Base-by-base conservation (phyloP, 208 protist species). In the Wallacemonas collosoma region DNA sequence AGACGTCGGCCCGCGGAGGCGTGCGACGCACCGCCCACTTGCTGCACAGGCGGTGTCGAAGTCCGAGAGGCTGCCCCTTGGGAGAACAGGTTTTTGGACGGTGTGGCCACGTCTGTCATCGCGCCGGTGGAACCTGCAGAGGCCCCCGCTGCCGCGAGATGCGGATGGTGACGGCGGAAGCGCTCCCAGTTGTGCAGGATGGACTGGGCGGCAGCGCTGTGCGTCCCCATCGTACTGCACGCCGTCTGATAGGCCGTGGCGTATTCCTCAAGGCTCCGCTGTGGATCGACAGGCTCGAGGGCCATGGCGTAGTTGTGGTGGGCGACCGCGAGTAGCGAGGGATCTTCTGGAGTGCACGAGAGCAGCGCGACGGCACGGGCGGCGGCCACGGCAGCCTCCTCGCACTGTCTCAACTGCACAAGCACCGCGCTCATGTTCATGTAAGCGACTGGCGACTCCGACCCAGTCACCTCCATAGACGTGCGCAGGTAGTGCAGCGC, bases 241-340 rank as follows among this genome's bases (percentile, higher is more conserved):
- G 89, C 81, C 14, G 83, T 66, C 41, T 57, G 71, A 71, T 90
- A 82, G 4, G 92, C 87, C n/a, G 67, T 71, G n/a, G 71, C 79
- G 70, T 96, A 96, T 76, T 90, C 86, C 73, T 92, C 80, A n/a
- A 91, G 47, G 51, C 85, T 86, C 15, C 84, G 84, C 11, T 60
- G 48, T 36, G 81, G 64, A 68, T 94, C 87, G 12, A 94, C 72
- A 8, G 82, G 81, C 77, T 97, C 91, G 5, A 96, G 81, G 7
- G 93, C 90, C 91, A 96, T 95, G 69, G 91, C 93, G 45, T 96
- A 83, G 71, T 97, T 97, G 80, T 97, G 93, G 64, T 96, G 88
- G 8, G 93, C 93, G 15, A 95, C 87, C 41, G 85, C 89, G 54
- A 97, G 84, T 65, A 97, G 73, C 9, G 89, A 91, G 1, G 85